These are phyloP conservation scores for Cruciata laevipes DNA, from an alignment of 257 asterid genomes.

Conservation along the genomic window DNA sequence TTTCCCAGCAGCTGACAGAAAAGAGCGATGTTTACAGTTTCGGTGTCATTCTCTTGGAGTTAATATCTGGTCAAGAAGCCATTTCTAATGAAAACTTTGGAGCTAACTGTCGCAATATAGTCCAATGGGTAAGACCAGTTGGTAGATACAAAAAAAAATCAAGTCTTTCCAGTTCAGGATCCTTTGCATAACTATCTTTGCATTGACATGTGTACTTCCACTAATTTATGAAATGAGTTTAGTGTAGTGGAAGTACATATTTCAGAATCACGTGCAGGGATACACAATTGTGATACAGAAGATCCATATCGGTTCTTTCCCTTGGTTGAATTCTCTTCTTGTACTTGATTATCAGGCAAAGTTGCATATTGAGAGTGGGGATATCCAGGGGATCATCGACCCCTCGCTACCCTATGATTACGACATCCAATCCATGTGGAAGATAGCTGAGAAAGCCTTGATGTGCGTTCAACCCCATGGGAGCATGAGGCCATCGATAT, in stretches of 20 bases:
- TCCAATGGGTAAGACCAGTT: slow-evolving; percentile 74
- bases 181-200: no score
- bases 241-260: no score
- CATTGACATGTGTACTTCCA: no score
- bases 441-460: slow-evolving; percentile 94
- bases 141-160: no score
- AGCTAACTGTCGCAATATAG: slow-evolving; percentile 79
- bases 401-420: slow-evolving; percentile 53
- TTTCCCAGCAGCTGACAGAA: slow-evolving; percentile 95
- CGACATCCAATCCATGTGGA: slow-evolving; percentile 97
- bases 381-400: slow-evolving; percentile 92
- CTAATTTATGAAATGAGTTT: no score
- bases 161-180: neutral
- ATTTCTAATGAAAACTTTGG: slow-evolving; percentile 87
- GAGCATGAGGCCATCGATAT: slow-evolving; percentile 88
- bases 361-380: slow-evolving; percentile 87
- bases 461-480: slow-evolving; percentile 98
- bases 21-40: slow-evolving; percentile 94
- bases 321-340: neutral
- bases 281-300: no score
- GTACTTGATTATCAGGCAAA: slow-evolving; percentile 47
- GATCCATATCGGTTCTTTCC: neutral
- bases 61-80: slow-evolving; percentile 96
- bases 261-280: no score
- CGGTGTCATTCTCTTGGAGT: slow-evolving; percentile 93